Conservation (phyloP, 2,329 filamentous ascomycete genomes). For the Hymenoscyphus fructigenus region DNA sequence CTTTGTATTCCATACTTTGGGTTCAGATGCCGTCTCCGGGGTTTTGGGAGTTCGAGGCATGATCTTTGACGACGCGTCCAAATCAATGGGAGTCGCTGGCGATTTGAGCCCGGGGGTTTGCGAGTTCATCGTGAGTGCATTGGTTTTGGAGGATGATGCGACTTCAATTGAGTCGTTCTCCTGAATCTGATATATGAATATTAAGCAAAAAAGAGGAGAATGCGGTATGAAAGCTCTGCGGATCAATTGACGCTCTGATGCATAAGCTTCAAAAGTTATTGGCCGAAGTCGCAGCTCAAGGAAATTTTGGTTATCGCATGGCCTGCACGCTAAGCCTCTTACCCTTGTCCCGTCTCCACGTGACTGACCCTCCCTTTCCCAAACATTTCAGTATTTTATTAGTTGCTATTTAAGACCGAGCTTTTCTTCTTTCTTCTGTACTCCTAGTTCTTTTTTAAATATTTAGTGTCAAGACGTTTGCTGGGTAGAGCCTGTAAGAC, state of each 20-base stretch:
- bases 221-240: constrained; percentile 13
- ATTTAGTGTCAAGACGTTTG: too few species aligned
- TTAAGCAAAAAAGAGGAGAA: constrained; percentile 7
- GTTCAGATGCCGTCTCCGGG: constrained; percentile 21
- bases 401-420: too few species aligned
- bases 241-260: constrained; percentile 14
- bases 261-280: constrained; percentile 8
- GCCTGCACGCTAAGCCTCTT: too few species aligned
- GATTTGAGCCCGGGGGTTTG: constrained; percentile 20
- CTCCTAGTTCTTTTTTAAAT: too few species aligned
- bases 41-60: constrained; percentile 18
- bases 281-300: constrained; percentile 16
- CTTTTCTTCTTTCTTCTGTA: too few species aligned
- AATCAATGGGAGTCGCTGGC: constrained; percentile 14
- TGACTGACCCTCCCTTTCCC: too few species aligned
- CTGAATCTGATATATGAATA: neutral
- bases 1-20: constrained; percentile 68
- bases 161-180: constrained; percentile 4
- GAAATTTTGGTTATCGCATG: constrained; percentile 2
- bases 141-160: constrained; percentile 5
- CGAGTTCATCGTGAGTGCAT: constrained; percentile 24
- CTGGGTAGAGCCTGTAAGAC: too few species aligned
- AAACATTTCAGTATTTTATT: too few species aligned
- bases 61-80: constrained; percentile 13
- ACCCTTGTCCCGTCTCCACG: too few species aligned